These are phyloP conservation scores for Tulasnella sp. DNA, from an alignment of 768 basidiomycete genomes.

Conservation along the genomic window DNA sequence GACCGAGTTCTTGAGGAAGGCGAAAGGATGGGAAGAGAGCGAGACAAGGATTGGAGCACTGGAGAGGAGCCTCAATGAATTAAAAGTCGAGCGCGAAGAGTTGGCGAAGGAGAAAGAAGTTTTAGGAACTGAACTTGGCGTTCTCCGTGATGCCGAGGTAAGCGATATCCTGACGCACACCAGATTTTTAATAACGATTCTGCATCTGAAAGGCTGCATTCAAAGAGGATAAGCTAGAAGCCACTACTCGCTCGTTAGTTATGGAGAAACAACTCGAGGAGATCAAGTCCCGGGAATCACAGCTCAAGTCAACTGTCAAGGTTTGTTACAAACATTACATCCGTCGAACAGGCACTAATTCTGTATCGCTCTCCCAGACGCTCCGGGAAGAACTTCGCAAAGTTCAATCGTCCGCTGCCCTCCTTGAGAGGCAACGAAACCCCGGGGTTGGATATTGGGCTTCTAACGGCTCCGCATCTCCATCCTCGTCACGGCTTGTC, in stretches of 20 bases:
- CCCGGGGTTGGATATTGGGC: constrained; percentile 93
- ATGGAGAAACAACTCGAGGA: constrained; percentile 71
- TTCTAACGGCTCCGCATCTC: constrained; percentile 30
- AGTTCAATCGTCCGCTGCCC: constrained; percentile 83
- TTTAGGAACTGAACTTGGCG: constrained; percentile 43
- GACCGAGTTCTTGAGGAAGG: constrained; percentile 51
- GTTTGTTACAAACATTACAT: constrained; percentile 34
- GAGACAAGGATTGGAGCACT: constrained; percentile 50
- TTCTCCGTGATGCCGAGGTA: constrained; percentile 58
- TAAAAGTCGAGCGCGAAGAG: constrained; percentile 31
- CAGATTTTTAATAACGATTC: background rate
- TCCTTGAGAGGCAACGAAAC: constrained; percentile 84
- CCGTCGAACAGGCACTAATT: background rate
- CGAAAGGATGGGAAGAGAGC: constrained; percentile 37
- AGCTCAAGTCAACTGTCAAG: constrained; percentile 70
- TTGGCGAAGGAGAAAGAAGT: constrained; percentile 45
- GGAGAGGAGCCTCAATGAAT: constrained; percentile 40
- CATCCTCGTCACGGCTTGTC: constrained; percentile 27
- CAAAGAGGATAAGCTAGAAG: constrained; percentile 43
- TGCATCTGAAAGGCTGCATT: constrained; percentile 35
- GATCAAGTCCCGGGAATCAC: constrained; percentile 53
- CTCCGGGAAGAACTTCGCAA: constrained; percentile 92
- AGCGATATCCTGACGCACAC: constrained; percentile 18
- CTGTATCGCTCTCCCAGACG: constrained; percentile 42
- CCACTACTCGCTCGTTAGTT: constrained; percentile 40